These are phyloP conservation scores for Pichia rugopelliculosa DNA, from an alignment of 805 yeast species.

Conservation along the genomic window DNA sequence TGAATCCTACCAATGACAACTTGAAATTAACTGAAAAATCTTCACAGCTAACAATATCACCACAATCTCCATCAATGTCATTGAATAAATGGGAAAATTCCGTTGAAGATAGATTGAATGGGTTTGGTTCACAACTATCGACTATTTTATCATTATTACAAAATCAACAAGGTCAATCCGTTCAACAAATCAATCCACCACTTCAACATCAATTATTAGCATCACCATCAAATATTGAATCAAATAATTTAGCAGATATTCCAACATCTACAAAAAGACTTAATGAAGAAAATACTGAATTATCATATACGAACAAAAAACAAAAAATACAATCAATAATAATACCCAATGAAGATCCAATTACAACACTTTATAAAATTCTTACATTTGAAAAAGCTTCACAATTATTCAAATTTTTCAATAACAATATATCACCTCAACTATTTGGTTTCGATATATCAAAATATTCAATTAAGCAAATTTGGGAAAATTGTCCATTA, in stretches of 20 bases:
- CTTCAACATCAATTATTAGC: not conserved
- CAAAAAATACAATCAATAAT: not conserved
- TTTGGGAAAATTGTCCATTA: slow-evolving; percentile 52
- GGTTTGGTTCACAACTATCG: slow-evolving; percentile 34
- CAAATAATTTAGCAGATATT: too few relatives aligned
- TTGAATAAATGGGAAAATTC: slow-evolving; percentile 26
- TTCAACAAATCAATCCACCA: not conserved
- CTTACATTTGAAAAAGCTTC: slow-evolving; percentile 29
- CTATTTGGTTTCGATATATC: slow-evolving; percentile 58
- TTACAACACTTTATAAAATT: slow-evolving; percentile 13
- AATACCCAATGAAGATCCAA: not conserved
- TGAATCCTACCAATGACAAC: not conserved
- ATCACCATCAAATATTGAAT: not conserved
- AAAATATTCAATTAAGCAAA: slow-evolving; percentile 37
- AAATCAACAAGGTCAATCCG: slow-evolving; percentile 11
- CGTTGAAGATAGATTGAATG: slow-evolving; percentile 33
- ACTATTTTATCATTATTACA: slow-evolving; percentile 31
- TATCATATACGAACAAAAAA: not conserved
- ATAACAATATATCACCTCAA: slow-evolving; percentile 51
- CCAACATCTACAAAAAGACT: not conserved
- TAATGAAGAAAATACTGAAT: not conserved
- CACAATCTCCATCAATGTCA: not conserved
- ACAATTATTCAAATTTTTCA: slow-evolving; percentile 46
- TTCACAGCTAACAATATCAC: too few relatives aligned
- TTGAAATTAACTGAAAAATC: too few relatives aligned